These are phyloP conservation scores for Solidago caesia DNA, from an alignment of 129 eudicot genomes.

Conservation along the genomic window DNA sequence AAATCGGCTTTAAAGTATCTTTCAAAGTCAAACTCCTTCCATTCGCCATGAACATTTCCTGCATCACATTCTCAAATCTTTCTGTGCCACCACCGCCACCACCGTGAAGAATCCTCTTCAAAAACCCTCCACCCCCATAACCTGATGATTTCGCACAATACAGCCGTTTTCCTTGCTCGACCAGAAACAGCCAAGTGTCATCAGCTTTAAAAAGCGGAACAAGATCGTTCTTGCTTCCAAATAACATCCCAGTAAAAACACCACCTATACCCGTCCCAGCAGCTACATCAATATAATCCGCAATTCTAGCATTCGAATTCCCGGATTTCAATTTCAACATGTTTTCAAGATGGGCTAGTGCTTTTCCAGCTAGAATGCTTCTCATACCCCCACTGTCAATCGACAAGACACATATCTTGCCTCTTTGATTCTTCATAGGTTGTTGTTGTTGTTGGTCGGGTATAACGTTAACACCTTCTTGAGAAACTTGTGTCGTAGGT, in stretches of 20 bases:
- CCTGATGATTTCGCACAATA: conserved; percentile 13
- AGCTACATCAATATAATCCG: conserved; percentile 35
- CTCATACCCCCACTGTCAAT: conserved; percentile 89
- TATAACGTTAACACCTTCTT: conserved; percentile 20
- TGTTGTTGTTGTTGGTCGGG: conserved; percentile 24
- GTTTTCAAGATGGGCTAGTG: conserved; percentile 56
- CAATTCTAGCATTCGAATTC: conserved; percentile 57
- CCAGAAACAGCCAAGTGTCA: conserved; percentile 40
- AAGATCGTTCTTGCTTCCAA: conserved; percentile 18
- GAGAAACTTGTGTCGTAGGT: conserved; percentile 44
- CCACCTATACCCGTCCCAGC: conserved; percentile 38
- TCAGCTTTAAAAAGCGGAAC: conserved; percentile 36
- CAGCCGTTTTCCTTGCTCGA: conserved; percentile 34
- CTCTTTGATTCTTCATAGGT: conserved; percentile 63
- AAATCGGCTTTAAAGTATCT: conserved; percentile 38
- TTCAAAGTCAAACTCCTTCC: conserved; percentile 32
- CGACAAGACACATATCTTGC: conserved; percentile 66
- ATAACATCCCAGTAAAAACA: conserved; percentile 33
- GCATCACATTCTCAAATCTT: conserved; percentile 27
- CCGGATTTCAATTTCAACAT: conserved; percentile 70
- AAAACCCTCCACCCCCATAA: conserved; percentile 12
- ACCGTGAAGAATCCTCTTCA: conserved; percentile 7
- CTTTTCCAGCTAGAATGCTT: conserved; percentile 58
- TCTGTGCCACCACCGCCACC: conserved; percentile 16
- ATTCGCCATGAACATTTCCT: conserved; percentile 29